phyloP scores from a whole-genome alignment of 208 protist species.

The Cochliopodium minus region DNA sequence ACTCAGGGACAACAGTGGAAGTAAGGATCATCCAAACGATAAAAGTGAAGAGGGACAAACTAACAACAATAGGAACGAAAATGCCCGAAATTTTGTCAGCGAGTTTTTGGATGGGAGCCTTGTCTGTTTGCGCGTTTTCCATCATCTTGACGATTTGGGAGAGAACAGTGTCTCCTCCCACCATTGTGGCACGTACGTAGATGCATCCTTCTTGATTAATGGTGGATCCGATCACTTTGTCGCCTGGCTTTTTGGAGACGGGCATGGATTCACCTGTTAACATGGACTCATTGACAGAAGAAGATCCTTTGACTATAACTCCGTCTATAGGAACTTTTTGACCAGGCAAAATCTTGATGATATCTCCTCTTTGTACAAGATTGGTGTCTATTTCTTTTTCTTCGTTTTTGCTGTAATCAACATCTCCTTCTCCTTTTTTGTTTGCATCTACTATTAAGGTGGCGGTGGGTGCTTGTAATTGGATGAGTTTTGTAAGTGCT shows the following conservation, averaged over 20 bases:
- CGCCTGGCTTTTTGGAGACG: slow-evolving; percentile 28
- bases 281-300: slow-evolving; percentile 74
- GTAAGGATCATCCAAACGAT: slow-evolving; percentile 62
- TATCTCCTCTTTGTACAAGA: slow-evolving; percentile 33
- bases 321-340: slow-evolving; percentile 72
- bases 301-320: slow-evolving; percentile 44
- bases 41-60: slow-evolving; percentile 59
- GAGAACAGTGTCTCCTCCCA: slow-evolving; percentile 52
- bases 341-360: slow-evolving; percentile 58
- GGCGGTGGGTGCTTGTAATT: slow-evolving; percentile 34
- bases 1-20: slow-evolving; percentile 35
- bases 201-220: slow-evolving; percentile 19
- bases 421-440: slow-evolving; percentile 11
- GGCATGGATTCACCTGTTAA: slow-evolving; percentile 74
- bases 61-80: slow-evolving; percentile 77
- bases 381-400: slow-evolving; percentile 27
- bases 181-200: background rate
- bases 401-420: slow-evolving; percentile 9
- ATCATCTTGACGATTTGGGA: slow-evolving; percentile 81
- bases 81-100: slow-evolving; percentile 59
- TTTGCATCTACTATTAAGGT: slow-evolving; percentile 21
- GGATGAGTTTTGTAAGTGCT: slow-evolving; percentile 61
- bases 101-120: slow-evolving; percentile 74
- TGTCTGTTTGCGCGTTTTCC: slow-evolving; percentile 76
- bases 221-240: slow-evolving; percentile 26